Evolutionary conservation across 2,329 filamentous ascomycete genomes (phyloP).

Genomic region (Pseudogymnoascus sp.): DNA sequence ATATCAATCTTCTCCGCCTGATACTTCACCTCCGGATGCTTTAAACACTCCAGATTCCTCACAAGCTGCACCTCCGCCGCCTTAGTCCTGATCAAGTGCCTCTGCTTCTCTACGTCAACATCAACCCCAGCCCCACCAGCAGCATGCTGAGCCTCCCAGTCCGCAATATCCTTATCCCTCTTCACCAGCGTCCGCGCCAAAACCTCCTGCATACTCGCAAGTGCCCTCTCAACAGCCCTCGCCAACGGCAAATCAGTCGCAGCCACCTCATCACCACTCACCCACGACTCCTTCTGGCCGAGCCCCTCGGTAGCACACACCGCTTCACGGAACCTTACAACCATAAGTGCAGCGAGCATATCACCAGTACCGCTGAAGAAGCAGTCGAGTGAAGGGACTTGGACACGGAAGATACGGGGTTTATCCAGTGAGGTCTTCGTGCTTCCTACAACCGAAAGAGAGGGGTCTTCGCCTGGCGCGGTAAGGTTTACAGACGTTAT

Average conservation of each 20-base stretch:
- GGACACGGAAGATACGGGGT: constrained; percentile 80
- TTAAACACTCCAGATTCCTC: constrained; percentile 61
- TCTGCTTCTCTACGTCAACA: constrained; percentile 33
- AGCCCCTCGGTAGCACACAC: constrained; percentile 45
- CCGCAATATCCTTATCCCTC: constrained; percentile 57
- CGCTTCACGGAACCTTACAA: constrained; percentile 80
- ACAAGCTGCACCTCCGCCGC: constrained; percentile 85
- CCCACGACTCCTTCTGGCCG: constrained; percentile 55
- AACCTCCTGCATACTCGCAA: constrained; percentile 88
- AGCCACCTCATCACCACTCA: constrained; percentile 62
- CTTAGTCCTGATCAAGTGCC: constrained; percentile 65
- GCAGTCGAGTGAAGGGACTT: constrained; percentile 78
- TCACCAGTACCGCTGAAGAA: constrained; percentile 97
- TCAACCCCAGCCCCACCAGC: constrained; percentile 33
- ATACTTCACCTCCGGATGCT: constrained; percentile 57
- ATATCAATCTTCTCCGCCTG: constrained; percentile 41
- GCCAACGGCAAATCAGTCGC: constrained; percentile 72
- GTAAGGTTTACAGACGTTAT: constrained; percentile 80
- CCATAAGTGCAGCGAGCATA: constrained; percentile 92
- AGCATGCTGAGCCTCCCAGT: constrained; percentile 33
- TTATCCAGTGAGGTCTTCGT: constrained; percentile 50
- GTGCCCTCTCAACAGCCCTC: constrained; percentile 72
- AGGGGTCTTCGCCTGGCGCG: constrained; percentile 41
- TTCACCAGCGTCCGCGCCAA: constrained; percentile 58
- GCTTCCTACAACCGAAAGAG: constrained; percentile 68